Conservation (phyloP, 139 green algal genomes). For the Raphidocelis subcapitata region DNA sequence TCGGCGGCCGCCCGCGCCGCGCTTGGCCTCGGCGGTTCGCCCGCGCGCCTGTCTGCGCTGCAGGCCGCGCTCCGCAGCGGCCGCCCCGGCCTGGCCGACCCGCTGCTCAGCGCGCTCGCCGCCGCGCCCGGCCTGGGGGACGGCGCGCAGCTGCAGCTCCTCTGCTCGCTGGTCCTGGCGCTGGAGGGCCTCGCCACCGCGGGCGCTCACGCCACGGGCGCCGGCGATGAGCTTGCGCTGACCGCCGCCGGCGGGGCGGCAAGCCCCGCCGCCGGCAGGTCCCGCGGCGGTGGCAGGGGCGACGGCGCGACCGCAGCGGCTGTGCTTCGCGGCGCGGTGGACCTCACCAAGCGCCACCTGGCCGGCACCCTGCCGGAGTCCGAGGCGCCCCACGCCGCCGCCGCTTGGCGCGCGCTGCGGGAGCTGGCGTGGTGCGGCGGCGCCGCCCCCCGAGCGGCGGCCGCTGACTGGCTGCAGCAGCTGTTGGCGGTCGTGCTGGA, state of each 20-base stretch:
- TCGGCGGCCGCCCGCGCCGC: background rate
- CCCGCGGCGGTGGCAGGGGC: background rate
- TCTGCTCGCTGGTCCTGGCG: conserved; percentile 1
- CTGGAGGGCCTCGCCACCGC: conserved; percentile 3
- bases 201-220: background rate
- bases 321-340: background rate
- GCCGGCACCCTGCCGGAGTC: background rate
- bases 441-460: background rate
- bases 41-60: background rate
- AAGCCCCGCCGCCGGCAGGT: background rate
- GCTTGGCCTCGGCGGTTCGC: background rate
- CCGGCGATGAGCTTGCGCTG: background rate
- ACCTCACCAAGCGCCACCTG: background rate
- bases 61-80: background rate
- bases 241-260: background rate
- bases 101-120: conserved; percentile 1
- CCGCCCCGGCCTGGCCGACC: conserved; percentile 9
- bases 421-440: conserved; percentile 27
- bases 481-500: conserved; percentile 18
- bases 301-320: background rate
- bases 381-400: background rate
- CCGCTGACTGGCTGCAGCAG: conserved; percentile 13
- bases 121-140: background rate
- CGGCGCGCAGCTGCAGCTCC: conserved; percentile 13
- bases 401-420: conserved; percentile 14